Evolutionary conservation across 1,284 basidiomycete genomes (phyloP), one percentile per base, ranked within the genome.

Genomic region (Puccinia brachypodii): DNA sequence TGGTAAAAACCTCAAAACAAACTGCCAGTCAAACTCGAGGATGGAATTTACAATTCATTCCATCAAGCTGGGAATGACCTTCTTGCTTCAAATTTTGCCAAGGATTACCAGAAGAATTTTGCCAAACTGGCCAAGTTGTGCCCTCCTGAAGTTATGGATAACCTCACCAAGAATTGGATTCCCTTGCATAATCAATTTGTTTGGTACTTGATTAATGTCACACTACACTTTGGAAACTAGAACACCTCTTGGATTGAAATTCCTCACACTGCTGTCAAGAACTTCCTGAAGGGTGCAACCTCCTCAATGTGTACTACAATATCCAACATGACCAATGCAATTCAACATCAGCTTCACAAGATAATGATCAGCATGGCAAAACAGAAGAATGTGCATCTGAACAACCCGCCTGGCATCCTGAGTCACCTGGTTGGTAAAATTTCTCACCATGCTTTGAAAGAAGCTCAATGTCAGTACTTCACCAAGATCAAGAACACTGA

Each of bases 191-290:
- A 73, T 28, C 22, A 33, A 53, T 73, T 73, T 56, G 47, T 73
- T 1, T 22, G 22, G 28, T 50, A 53, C 16, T 36, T 50, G 13
- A 28, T 36, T 47, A 36, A 53, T 19, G 44, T 53, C 13, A 13
- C 7, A 3, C 36, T 33, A 6, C 47, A 73, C 47, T 73, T 73
- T 56, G 53, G 40, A 3, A 73, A 73, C 44, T 2, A 33, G 16
- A 73, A 14, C 33, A 73, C 71, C 3, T 73, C 71, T 22, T 6
- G 71, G n/a, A 6, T 33, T 19, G 71, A 73, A 40, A 47, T 44
- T n/a, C 47, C 33, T 16, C 28, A 73, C 28, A n/a, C 71, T 2
- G 22, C 40, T 33, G 31, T 73, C 33, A 73, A 73, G 44, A 33
- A 25, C 2, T 73, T 50, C 33, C 40, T 73, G 8, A 53, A 28